These are phyloP conservation scores for Raffaelea albimanens DNA, from an alignment of 2,329 filamentous ascomycete genomes.

Conservation along the genomic window DNA sequence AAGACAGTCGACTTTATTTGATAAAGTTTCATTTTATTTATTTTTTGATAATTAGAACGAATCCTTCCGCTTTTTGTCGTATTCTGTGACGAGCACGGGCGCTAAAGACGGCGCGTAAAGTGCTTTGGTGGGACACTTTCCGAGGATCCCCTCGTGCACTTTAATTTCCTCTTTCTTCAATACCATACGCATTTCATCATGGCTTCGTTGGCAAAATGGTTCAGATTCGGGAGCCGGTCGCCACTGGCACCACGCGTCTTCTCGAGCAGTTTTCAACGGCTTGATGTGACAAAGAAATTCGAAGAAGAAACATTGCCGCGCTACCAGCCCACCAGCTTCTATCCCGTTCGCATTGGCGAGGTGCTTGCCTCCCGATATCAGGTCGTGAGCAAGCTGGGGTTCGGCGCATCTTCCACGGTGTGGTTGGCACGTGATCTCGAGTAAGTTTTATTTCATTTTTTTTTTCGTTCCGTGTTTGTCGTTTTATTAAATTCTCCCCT, in stretches of 20 bases:
- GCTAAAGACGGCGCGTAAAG: too few species aligned
- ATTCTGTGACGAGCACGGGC: too few species aligned
- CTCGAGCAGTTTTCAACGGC: not conserved
- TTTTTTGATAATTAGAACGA: too few species aligned
- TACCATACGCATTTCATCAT: not conserved
- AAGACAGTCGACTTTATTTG: too few species aligned
- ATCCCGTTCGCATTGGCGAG: slow-evolving; percentile 15
- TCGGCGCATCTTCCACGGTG: slow-evolving; percentile 21
- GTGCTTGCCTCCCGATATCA: slow-evolving; percentile 21
- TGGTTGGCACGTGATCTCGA: slow-evolving; percentile 2
- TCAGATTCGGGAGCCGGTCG: not conserved
- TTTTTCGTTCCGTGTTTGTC: too few species aligned
- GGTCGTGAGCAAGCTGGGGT: slow-evolving; percentile 30
- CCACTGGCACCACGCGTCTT: not conserved
- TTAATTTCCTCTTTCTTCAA: too few species aligned
- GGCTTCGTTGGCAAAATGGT: not conserved
- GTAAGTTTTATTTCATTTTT: not conserved
- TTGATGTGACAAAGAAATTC: not conserved
- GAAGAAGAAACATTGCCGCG: not conserved
- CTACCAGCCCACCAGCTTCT: slow-evolving; percentile 9
- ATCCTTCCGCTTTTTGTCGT: too few species aligned
- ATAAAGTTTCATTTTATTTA: too few species aligned
- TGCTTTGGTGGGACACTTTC: too few species aligned
- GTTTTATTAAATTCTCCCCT: too few species aligned
- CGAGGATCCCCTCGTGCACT: too few species aligned